A percentile compares a stretch with the other conserved stretches of the same genome.
phyloP scores from a whole-genome alignment of 2,329 filamentous ascomycete genomes.

The Claviceps sp. region DNA sequence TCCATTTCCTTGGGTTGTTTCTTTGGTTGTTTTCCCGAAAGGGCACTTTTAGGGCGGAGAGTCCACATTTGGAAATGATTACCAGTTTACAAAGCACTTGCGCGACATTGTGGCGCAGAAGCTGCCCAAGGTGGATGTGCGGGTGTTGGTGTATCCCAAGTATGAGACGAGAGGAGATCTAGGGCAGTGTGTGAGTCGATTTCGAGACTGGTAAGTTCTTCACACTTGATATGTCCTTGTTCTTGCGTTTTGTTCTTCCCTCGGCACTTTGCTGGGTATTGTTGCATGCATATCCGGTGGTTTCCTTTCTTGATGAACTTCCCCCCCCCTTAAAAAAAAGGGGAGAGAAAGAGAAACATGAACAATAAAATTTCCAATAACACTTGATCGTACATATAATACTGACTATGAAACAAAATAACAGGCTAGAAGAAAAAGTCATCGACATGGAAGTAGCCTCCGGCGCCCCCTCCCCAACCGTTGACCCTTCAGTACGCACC shows the following conservation, averaged over 20 bases:
- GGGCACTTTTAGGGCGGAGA: conserved; percentile 48
- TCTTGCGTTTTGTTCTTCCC: no score
- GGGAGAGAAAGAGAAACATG: no score
- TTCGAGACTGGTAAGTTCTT: conserved; percentile 55
- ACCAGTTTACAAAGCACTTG: conserved; percentile 59
- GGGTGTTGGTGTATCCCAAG: conserved; percentile 59
- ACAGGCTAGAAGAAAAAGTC: conserved; percentile 75
- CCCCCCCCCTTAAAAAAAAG: neutral
- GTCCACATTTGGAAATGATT: conserved; percentile 55
- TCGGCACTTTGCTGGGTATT: no score
- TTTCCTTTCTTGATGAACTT: neutral
- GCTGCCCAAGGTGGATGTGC: conserved; percentile 56
- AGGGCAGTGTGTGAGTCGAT: conserved; percentile 53
- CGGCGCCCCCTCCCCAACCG: conserved; percentile 65
- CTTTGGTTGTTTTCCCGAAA: no score
- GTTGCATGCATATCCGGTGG: neutral
- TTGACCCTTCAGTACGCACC: conserved; percentile 73
- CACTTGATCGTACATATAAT: no score
- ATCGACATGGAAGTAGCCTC: conserved; percentile 87
- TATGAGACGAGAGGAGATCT: conserved; percentile 75
- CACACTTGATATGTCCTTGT: neutral
- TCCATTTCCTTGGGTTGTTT: no score
- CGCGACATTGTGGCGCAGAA: conserved; percentile 48
- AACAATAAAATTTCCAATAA: no score
- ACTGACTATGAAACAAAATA: neutral